Evolutionary conservation across 2,329 filamentous ascomycete genomes (phyloP).

Genomic region (Aspergillus ibericus): DNA sequence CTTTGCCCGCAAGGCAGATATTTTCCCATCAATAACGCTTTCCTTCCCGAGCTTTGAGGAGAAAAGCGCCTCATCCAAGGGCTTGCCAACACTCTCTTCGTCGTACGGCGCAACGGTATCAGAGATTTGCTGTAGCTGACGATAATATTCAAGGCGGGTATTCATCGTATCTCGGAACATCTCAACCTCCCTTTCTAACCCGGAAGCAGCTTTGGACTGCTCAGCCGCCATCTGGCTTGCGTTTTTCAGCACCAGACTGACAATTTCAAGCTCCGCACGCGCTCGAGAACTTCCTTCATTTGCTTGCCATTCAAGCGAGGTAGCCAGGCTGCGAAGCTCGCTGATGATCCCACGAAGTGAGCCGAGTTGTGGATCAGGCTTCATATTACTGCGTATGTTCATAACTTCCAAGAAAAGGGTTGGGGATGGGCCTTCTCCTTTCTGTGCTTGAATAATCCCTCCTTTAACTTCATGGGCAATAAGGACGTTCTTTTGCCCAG

Average conservation of each 20-base stretch:
- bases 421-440: constrained; percentile 70
- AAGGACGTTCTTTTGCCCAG: constrained; percentile 73
- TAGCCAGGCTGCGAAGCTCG: constrained; percentile 65
- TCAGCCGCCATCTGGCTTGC: constrained; percentile 55
- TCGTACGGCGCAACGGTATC: constrained; percentile 79
- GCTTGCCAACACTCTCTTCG: constrained; percentile 57
- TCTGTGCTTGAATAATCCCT: constrained; percentile 61
- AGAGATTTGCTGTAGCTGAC: constrained; percentile 85
- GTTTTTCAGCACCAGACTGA: constrained; percentile 62
- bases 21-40: constrained; percentile 54
- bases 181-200: constrained; percentile 66
- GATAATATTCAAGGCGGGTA: constrained; percentile 81
- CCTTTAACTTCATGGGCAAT: constrained; percentile 69
- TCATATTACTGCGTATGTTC: constrained; percentile 45
- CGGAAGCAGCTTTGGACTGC: constrained; percentile 53
- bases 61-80: constrained; percentile 54
- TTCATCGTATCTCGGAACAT: constrained; percentile 80
- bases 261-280: constrained; percentile 63
- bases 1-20: constrained; percentile 68
- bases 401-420: constrained; percentile 57
- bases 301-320: constrained; percentile 60
- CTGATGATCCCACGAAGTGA: constrained; percentile 71
- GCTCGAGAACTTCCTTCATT: constrained; percentile 57
- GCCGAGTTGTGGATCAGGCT: constrained; percentile 50
- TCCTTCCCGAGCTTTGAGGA: constrained; percentile 48